These are phyloP conservation scores for Penicillium sp. DNA, from an alignment of 2,329 filamentous ascomycete genomes.

Conservation along the genomic window DNA sequence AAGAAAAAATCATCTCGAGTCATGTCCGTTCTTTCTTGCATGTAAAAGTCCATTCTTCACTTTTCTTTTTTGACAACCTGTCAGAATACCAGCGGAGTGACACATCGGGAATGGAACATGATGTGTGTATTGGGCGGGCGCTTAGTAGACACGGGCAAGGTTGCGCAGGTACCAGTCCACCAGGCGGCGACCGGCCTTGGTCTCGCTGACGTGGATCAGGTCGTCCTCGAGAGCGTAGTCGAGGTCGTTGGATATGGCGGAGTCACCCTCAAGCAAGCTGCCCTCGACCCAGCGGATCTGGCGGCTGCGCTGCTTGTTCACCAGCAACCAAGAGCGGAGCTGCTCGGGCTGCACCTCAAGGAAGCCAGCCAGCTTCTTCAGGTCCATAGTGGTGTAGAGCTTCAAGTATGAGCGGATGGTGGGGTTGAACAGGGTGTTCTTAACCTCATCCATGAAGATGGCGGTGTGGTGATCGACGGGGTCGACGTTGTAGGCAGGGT, in stretches of 20 bases:
- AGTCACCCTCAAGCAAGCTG: conserved; percentile 85
- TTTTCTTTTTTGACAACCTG: conserved; percentile 18
- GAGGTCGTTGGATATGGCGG: conserved; percentile 89
- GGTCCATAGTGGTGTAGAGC: conserved; percentile 98
- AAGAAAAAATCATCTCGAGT: conserved; percentile 31
- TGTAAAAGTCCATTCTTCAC: conserved; percentile 23
- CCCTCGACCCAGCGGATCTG: conserved; percentile 93
- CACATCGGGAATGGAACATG: neutral
- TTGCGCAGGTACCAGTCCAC: conserved; percentile 99
- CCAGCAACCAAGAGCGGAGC: conserved; percentile 86
- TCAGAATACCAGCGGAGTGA: conserved; percentile 9
- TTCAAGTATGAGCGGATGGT: conserved; percentile 98
- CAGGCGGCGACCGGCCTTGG: conserved; percentile 94
- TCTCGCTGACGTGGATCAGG: conserved; percentile 97
- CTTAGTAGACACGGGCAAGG: conserved; percentile 87
- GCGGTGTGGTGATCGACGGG: conserved; percentile 95
- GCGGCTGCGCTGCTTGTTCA: conserved; percentile 98
- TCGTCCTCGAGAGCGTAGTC: conserved; percentile 98
- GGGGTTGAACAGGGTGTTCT: conserved; percentile 97
- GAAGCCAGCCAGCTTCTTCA: conserved; percentile 97
- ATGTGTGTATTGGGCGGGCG: conserved; percentile 6
- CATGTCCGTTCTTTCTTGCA: conserved; percentile 28
- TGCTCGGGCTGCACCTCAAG: conserved; percentile 96
- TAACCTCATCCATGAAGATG: conserved; percentile 99
- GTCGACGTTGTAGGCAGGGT: conserved; percentile 92